Percentiles rank a stretch among this genome's conserved stretches.
Conservation (phyloP, 2,329 filamentous ascomycete genomes). For the Rugonectria rugulosa region DNA sequence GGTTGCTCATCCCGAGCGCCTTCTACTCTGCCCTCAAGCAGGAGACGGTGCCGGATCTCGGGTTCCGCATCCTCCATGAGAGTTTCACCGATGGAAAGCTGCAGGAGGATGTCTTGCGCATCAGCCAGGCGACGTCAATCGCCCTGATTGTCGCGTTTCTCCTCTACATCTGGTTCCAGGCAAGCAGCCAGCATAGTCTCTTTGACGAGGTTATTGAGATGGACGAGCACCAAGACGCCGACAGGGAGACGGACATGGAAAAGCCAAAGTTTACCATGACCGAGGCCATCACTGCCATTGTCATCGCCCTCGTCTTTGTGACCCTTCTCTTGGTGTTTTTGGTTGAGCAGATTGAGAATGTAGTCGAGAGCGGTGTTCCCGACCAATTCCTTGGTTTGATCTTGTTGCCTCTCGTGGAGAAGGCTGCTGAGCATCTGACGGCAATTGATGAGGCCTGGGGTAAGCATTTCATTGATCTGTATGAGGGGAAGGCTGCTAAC, state of each 20-base stretch:
- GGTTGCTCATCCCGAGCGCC: constrained; percentile 45
- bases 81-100: constrained; percentile 48
- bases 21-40: constrained; percentile 47
- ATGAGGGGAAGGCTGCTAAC: neutral
- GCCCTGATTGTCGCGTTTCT: constrained; percentile 67
- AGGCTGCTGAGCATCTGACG: constrained; percentile 74
- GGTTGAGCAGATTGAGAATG: constrained; percentile 69
- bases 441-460: constrained; percentile 74
- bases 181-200: constrained; percentile 69
- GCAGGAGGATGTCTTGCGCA: constrained; percentile 57
- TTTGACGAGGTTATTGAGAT: constrained; percentile 63
- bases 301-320: constrained; percentile 64
- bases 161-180: constrained; percentile 67
- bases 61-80: constrained; percentile 33
- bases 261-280: constrained; percentile 72
- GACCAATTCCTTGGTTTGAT: constrained; percentile 61
- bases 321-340: constrained; percentile 71
- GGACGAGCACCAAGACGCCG: constrained; percentile 61
- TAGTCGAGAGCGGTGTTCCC: constrained; percentile 43
- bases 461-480: constrained; percentile 17
- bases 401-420: constrained; percentile 72
- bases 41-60: constrained; percentile 32
- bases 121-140: constrained; percentile 69
- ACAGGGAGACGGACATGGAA: constrained; percentile 61
- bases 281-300: constrained; percentile 67